Base-by-base conservation (phyloP, 805 yeast species). In the Wickerhamomyces hampshirensis region DNA sequence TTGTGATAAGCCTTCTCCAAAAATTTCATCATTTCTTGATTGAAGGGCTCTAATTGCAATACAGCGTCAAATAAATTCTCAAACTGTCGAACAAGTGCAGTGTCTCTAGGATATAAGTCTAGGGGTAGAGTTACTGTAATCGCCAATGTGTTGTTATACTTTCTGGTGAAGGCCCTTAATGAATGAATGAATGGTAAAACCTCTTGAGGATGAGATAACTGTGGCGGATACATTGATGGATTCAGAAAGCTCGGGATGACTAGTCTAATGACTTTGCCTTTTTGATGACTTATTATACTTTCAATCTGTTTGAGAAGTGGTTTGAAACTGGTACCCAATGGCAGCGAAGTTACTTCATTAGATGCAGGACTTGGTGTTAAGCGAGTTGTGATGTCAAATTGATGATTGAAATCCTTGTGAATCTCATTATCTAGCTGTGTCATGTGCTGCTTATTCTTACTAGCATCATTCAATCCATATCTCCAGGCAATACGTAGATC, bases 401-500 rank as follows among this genome's bases (percentile, higher is more conserved):
- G 81, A 41, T 77, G 66, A 40, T 61, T 72, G 56, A 77, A 86
- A 44, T 77, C 56, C 28, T 79, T 79, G 47, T 68, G 66, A 2
- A 59, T 55, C 5, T 57, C 68, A 27, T 59, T 58, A 10, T 49
- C 58, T 21, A 21, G 28, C 9, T 43, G 36, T 6, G 35, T 35
- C 31, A 41, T 51, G 37, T 31, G 44, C 27, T 51, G 47, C 46
- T 56, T 35, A 52, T 48, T 38, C 30, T 59, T 62, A 17, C 35
- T 30, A 7, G 38, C 37, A 33, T 65, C 64, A 17, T 65, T 66
- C 36, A 67, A 60, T 0, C 91, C 93, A 53, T 89, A 89, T 51
- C 97, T 73, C 98, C 98, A 89, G 1, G 98, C 97, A 47, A 89
- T 89, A 54, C 80, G 84, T 70, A 89, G 64, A 45, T 81, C 85